Conservation (phyloP, 495 filamentous ascomycete genomes). For the Xylaria sp. region DNA sequence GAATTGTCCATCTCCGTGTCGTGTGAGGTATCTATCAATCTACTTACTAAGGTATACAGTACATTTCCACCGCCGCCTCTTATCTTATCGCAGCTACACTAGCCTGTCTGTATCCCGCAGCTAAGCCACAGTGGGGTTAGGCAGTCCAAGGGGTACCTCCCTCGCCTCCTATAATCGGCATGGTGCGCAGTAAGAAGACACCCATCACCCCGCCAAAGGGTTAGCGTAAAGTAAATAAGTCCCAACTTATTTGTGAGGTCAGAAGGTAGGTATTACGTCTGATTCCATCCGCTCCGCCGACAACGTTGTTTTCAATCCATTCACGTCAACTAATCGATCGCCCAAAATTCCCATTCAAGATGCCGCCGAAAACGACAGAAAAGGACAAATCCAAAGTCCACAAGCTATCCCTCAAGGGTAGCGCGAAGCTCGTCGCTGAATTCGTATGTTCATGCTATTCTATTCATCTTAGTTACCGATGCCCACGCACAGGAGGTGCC, state of each 20-base stretch:
- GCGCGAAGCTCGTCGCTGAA: conserved; percentile 92
- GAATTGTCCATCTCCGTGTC: background rate
- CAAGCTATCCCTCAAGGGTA: conserved; percentile 91
- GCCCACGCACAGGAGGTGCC: background rate
- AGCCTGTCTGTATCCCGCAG: too few relatives aligned
- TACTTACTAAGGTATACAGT: too few relatives aligned
- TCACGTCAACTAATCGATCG: background rate
- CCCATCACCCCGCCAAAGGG: conserved; percentile 42
- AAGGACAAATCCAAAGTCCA: conserved; percentile 93
- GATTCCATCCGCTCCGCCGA: background rate
- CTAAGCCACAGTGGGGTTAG: conserved; percentile 2
- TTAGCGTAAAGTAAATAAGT: conserved; percentile 40
- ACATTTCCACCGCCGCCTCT: background rate
- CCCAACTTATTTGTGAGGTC: background rate
- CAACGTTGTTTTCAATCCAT: background rate
- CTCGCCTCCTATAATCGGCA: too few relatives aligned
- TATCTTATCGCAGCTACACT: background rate
- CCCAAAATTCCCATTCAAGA: conserved; percentile 11
- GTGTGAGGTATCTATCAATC: background rate
- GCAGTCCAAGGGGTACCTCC: too few relatives aligned
- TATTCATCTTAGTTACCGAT: background rate
- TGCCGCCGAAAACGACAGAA: conserved; percentile 43
- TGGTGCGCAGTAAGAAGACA: too few relatives aligned
- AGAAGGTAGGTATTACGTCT: background rate
- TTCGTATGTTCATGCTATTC: conserved; percentile 69